Percentiles rank a stretch among this genome's conserved stretches.
Evolutionary conservation across 31 red algal species (phyloP).

Genomic region (Odonthalia washingtoniensis): DNA sequence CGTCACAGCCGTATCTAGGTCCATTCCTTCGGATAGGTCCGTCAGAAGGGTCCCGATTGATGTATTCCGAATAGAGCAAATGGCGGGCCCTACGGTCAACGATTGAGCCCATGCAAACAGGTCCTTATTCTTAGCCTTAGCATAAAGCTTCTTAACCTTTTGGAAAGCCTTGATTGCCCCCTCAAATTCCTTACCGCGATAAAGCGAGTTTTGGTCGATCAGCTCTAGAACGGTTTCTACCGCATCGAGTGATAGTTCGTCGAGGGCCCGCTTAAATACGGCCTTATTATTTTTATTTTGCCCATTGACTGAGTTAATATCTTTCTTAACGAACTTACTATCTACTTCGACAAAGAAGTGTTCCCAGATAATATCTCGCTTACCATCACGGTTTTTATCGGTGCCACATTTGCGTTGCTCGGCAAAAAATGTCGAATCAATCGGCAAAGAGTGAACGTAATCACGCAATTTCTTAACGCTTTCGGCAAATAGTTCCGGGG

Average conservation of each 20-base stretch:
- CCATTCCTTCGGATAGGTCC: conserved; percentile 2
- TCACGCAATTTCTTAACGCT: neutral
- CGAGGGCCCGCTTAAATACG: conserved; percentile 1
- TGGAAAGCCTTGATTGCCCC: neutral
- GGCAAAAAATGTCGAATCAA: conserved; percentile 5
- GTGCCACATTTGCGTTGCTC: neutral
- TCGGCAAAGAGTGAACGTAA: conserved; percentile 2
- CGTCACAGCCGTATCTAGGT: conserved; percentile 5
- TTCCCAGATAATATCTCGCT: neutral
- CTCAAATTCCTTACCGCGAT: conserved; percentile 12
- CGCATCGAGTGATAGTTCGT: neutral
- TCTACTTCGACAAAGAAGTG: conserved; percentile 8
- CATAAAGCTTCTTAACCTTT: neutral
- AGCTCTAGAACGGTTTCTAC: conserved; percentile 3
- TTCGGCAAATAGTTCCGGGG: neutral
- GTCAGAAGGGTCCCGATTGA: conserved; percentile 5
- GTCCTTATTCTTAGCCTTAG: neutral
- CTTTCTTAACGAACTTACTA: neutral
- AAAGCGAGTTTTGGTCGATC: conserved; percentile 7
- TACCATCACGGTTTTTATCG: neutral
- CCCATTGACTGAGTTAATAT: neutral
- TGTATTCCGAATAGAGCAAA: conserved; percentile 1
- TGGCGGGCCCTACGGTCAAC: neutral
- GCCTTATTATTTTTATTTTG: neutral
- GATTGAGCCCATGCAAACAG: neutral